Base-by-base conservation (phyloP, 1,139 yeast species). In the Petasospora fabianii region DNA sequence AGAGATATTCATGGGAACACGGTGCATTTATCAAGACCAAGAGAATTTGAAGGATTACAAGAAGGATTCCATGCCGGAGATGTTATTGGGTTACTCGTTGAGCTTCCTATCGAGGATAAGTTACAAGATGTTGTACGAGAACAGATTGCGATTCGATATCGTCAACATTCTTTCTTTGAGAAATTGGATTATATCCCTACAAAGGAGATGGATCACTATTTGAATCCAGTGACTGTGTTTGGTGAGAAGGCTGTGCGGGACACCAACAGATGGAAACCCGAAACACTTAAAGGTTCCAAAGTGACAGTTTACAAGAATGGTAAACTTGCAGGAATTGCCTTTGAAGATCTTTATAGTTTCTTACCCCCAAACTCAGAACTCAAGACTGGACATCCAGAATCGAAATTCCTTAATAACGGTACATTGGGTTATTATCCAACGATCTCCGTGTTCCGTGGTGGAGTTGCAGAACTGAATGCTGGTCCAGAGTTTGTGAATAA, bases 341-440 rank as follows among this genome's bases (percentile, higher is more conserved):
- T 85, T 52, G 75, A 75, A 41, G 74, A 80, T 32, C 60, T 92
- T 30, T 79, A 77, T 49, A 84, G 90, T 14, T 92, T 88, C 55
- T 62, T 84, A 43, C 97, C 97, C 2, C 90, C 88, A 3, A 65
- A 73, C 41, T 77, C 84, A 24, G 72, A 70, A 41, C 61, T 69
- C 27, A 65, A 64, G 35, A 64, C 65, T 29, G 71, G 70, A 48
- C 66, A 70, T 27, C 66, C 64, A 8, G 35, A 35, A 27, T 75
- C 71, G 52, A 65, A 66, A 47, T 67, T 52, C 62, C 61, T 73
- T 62, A 47, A 92, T 58, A 97, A 92, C 57, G 96, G 95, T 1
- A 68, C 77, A 34, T 63, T 88, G 39, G 98, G 97, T 0, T 92
- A 94, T 59, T 92, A 80, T 61, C 98, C 98, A 1, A 86, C 90